phyloP scores from a whole-genome alignment of 441 rosid species.

The Bocquillonia castaneifolia region DNA sequence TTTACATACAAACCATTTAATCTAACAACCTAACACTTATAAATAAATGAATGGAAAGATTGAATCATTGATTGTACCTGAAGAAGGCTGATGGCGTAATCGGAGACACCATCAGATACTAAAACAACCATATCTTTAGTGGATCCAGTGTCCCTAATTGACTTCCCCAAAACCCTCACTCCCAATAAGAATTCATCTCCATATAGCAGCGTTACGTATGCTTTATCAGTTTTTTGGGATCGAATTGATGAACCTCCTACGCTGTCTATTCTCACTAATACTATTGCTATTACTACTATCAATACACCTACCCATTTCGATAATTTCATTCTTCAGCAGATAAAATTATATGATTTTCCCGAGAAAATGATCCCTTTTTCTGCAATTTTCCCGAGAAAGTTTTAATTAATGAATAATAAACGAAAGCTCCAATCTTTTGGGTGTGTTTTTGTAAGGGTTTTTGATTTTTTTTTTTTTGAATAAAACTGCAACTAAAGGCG shows the following conservation, averaged over 20 bases:
- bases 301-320: conserved; percentile 31
- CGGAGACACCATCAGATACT: conserved; percentile 90
- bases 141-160: conserved; percentile 75
- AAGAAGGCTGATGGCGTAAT: conserved; percentile 60
- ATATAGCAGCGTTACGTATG: conserved; percentile 78
- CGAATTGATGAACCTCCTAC: too few species aligned
- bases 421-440: background rate
- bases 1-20: too few species aligned
- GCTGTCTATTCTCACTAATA: too few species aligned
- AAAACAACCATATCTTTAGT: conserved; percentile 74
- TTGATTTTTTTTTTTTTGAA: background rate
- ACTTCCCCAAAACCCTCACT: conserved; percentile 92
- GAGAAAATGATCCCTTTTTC: conserved; percentile 23
- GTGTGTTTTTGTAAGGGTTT: conserved; percentile 8
- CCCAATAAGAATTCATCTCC: conserved; percentile 94
- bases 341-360: conserved; percentile 26
- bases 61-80: conserved; percentile 34
- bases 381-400: conserved; percentile 16
- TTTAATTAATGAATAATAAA: background rate
- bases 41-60: background rate
- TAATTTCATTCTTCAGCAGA: conserved; percentile 30
- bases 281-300: conserved; percentile 23
- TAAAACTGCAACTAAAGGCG: background rate
- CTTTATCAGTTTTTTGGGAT: conserved; percentile 43
- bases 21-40: too few species aligned